Conservation (phyloP, 345 rosid genomes). For the Eucalyptus lansdowneana region DNA sequence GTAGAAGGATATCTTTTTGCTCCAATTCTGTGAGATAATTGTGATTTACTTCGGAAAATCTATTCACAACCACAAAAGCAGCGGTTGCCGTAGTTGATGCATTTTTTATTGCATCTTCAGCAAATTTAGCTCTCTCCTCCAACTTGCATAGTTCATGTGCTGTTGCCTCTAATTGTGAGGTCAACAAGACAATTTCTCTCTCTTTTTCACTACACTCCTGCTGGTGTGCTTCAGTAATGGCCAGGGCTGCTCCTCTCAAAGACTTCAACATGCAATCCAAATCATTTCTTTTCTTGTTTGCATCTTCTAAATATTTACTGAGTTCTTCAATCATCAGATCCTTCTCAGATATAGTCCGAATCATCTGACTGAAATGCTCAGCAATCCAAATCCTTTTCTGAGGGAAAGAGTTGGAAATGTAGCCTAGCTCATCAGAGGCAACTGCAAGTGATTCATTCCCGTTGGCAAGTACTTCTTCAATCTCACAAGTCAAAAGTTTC, state of each 20-base stretch:
- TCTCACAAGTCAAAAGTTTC: slow-evolving; percentile 59
- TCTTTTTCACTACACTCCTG: slow-evolving; percentile 74
- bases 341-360: slow-evolving; percentile 53
- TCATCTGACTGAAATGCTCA: slow-evolving; percentile 64
- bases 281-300: slow-evolving; percentile 48
- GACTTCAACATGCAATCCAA: slow-evolving; percentile 78
- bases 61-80: slow-evolving; percentile 64
- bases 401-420: slow-evolving; percentile 50
- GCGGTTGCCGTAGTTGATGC: slow-evolving; percentile 64
- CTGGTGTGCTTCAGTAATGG: slow-evolving; percentile 79
- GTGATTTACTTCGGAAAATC: slow-evolving; percentile 43
- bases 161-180: slow-evolving; percentile 39
- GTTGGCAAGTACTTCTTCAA: slow-evolving; percentile 55
- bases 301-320: slow-evolving; percentile 74
- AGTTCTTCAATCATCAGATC: slow-evolving; percentile 74
- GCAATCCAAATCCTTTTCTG: slow-evolving; percentile 82
- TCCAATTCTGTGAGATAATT: slow-evolving; percentile 26
- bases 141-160: slow-evolving; percentile 27
- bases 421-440: slow-evolving; percentile 63
- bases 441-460: slow-evolving; percentile 57
- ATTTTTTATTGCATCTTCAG: slow-evolving; percentile 24
- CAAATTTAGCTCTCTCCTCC: slow-evolving; percentile 46
- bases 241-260: slow-evolving; percentile 76
- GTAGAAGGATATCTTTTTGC: slow-evolving; percentile 32
- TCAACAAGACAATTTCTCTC: slow-evolving; percentile 37